Conservation (phyloP, 495 filamentous ascomycete species). For the Podospora fimiseda region DNA sequence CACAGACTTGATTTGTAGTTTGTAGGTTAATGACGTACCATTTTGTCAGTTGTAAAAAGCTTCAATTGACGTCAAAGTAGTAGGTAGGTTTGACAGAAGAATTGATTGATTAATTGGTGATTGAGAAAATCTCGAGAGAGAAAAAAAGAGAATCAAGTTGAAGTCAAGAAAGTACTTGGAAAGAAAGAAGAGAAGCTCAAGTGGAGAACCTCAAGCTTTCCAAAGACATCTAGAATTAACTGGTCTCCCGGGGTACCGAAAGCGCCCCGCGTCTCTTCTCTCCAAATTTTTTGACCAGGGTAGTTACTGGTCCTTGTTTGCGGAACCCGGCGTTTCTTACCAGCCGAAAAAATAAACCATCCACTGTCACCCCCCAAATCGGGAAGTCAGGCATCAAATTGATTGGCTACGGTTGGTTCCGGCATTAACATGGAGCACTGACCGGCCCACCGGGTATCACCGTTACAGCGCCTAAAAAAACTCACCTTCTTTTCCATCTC, state of each 20-base stretch:
- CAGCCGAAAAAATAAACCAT: conserved; percentile 4
- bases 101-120: too few species aligned
- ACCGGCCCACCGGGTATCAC: conserved; percentile 1
- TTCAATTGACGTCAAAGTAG: too few species aligned
- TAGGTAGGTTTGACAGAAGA: too few species aligned
- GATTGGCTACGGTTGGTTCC: conserved; percentile 7
- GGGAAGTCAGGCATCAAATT: background rate
- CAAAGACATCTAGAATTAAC: conserved; percentile 28
- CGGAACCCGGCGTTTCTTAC: conserved; percentile 5
- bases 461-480: background rate
- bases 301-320: too few species aligned
- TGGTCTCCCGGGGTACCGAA: too few species aligned
- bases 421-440: background rate
- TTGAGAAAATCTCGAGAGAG: too few species aligned
- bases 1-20: too few species aligned
- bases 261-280: conserved; percentile 4
- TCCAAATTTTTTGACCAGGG: too few species aligned
- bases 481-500: background rate
- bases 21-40: background rate
- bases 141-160: too few species aligned
- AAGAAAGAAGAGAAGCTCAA: conserved; percentile 9
- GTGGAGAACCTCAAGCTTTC: too few species aligned
- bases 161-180: too few species aligned
- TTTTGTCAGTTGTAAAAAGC: background rate
- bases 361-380: conserved; percentile 14